Evolutionary conservation across 306 rosid genomes (phyloP).

Genomic region (Malus asiatica): DNA sequence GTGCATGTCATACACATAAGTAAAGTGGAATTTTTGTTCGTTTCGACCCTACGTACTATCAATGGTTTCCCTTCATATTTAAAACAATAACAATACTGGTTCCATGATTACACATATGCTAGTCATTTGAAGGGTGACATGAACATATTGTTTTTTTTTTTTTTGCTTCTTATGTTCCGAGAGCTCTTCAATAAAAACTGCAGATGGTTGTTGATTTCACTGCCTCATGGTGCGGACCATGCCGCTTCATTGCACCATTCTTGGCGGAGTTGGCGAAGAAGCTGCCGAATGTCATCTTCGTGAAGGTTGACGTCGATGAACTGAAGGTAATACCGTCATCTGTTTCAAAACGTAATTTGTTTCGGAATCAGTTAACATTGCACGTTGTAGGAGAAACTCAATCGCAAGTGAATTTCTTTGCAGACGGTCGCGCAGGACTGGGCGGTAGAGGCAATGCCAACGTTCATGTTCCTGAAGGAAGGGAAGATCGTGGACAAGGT

Average conservation of each 20-base stretch:
- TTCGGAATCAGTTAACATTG: not conserved
- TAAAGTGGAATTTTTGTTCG: no score
- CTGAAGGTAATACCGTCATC: slow-evolving; percentile 43
- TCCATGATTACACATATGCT: no score
- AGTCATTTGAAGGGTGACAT: no score
- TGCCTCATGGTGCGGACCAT: slow-evolving; percentile 98
- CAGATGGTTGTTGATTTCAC: slow-evolving; percentile 83
- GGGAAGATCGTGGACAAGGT: slow-evolving; percentile 69
- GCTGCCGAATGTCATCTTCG: slow-evolving; percentile 43
- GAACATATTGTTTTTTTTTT: no score
- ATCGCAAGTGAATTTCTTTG: not conserved
- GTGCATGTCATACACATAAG: not conserved
- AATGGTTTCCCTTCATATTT: no score
- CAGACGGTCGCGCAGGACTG: slow-evolving; percentile 81
- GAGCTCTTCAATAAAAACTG: not conserved
- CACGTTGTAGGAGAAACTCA: not conserved
- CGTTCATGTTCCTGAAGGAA: slow-evolving; percentile 82
- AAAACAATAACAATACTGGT: no score
- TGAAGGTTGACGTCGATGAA: slow-evolving; percentile 88
- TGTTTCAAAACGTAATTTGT: not conserved
- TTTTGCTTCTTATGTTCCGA: not conserved
- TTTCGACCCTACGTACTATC: not conserved
- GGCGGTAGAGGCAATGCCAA: slow-evolving; percentile 98
- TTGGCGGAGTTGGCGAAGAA: slow-evolving; percentile 70
- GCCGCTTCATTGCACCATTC: slow-evolving; percentile 78